phyloP scores from a whole-genome alignment of 345 rosid genomes.

The Boechera retrofracta region DNA sequence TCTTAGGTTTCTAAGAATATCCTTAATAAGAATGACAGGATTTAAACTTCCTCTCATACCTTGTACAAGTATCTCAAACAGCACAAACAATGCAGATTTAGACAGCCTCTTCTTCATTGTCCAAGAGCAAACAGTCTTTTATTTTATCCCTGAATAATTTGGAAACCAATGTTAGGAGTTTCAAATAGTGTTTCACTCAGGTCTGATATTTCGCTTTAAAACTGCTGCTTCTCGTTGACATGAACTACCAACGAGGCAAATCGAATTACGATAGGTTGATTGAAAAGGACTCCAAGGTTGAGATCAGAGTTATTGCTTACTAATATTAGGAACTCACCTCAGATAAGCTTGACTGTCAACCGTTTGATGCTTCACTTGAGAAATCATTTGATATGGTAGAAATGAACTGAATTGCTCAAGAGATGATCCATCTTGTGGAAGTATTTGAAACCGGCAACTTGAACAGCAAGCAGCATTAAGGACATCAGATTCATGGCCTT shows the following conservation, averaged over 20 bases:
- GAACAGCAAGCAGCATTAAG: constrained; percentile 70
- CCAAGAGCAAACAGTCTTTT: constrained; percentile 76
- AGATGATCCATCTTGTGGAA: constrained; percentile 65
- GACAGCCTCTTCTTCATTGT: constrained; percentile 63
- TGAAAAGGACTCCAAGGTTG: background rate
- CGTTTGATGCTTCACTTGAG: constrained; percentile 48
- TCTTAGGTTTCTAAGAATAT: constrained; percentile 4
- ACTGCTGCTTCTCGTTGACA: background rate
- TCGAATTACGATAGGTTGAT: background rate
- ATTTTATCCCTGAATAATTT: constrained; percentile 70
- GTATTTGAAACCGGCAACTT: constrained; percentile 87
- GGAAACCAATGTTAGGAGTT: background rate
- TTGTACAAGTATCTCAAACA: background rate
- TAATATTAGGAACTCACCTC: constrained; percentile 57
- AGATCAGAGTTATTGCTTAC: background rate
- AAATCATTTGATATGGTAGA: constrained; percentile 61
- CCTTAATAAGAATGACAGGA: background rate
- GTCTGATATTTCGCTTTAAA: background rate
- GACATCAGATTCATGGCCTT: constrained; percentile 38
- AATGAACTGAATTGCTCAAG: constrained; percentile 60
- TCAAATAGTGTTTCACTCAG: background rate
- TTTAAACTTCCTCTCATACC: background rate
- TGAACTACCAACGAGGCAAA: background rate
- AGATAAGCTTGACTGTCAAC: constrained; percentile 46
- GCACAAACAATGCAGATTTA: constrained; percentile 41